These are phyloP conservation scores for Ascochyta viciae-villosae DNA, from an alignment of 2,329 filamentous ascomycete genomes.

Conservation along the genomic window DNA sequence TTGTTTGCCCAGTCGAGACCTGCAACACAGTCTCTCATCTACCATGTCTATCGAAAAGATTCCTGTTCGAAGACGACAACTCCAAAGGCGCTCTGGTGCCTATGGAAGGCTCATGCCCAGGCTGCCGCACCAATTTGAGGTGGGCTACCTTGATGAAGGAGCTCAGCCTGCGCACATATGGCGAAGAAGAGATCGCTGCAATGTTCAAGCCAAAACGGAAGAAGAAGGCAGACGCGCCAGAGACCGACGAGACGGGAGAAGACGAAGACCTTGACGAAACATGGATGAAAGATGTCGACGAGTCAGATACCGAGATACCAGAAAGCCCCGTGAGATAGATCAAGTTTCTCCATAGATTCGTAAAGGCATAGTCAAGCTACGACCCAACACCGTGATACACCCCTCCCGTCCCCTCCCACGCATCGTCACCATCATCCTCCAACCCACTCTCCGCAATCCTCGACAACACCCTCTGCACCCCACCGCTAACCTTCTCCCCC, in stretches of 20 bases:
- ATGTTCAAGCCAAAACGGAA: conserved; percentile 66
- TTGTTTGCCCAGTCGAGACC: conserved; percentile 59
- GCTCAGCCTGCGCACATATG: conserved; percentile 75
- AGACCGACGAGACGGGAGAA: conserved; percentile 18
- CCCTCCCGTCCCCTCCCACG: conserved; percentile 15
- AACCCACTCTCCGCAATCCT: conserved; percentile 34
- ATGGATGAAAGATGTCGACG: conserved; percentile 43
- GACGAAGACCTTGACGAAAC: conserved; percentile 43
- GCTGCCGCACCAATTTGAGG: conserved; percentile 66
- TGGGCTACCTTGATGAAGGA: conserved; percentile 88
- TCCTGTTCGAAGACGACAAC: conserved; percentile 54
- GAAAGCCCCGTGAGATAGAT: conserved; percentile 1
- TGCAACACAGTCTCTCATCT: conserved; percentile 63
- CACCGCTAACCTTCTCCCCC: conserved; percentile 32
- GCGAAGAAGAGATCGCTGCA: conserved; percentile 71
- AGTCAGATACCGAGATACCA: conserved; percentile 31
- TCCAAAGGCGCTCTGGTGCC: conserved; percentile 64
- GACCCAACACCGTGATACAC: conserved; percentile 12
- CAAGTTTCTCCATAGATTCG: no score
- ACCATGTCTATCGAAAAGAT: conserved; percentile 61
- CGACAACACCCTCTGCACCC: conserved; percentile 33
- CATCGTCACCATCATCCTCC: conserved; percentile 30
- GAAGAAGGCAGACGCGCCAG: conserved; percentile 40
- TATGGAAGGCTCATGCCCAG: conserved; percentile 71
- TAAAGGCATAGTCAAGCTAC: background rate